Conservation (phyloP, 1,284 basidiomycete genomes). For the Rhizoctonia solani region DNA sequence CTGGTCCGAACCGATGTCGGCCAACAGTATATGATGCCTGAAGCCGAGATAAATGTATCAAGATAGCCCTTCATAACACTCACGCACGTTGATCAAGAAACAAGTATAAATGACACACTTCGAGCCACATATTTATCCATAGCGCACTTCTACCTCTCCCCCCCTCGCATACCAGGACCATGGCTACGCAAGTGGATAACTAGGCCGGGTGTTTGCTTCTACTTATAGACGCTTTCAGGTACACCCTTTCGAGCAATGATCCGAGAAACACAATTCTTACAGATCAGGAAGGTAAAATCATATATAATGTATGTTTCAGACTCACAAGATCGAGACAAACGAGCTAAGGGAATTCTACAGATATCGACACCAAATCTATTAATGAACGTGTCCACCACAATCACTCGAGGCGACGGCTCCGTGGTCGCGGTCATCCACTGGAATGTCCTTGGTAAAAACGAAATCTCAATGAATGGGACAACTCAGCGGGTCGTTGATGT, state of each 20-base stretch:
- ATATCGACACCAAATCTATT: not conserved
- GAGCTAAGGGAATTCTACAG: not conserved
- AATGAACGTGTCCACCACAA: not conserved
- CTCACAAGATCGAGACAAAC: not conserved
- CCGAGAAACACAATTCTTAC: constrained; percentile 12
- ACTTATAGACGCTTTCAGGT: not conserved
- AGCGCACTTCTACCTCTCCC: too few species aligned
- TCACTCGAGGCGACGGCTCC: not conserved
- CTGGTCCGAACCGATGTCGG: not conserved
- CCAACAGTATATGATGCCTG: too few species aligned
- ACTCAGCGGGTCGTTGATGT: not conserved
- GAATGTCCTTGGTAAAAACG: constrained; percentile 4
- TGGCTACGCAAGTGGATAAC: not conserved
- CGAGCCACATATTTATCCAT: too few species aligned
- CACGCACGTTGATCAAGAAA: not conserved
- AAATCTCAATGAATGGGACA: constrained; percentile 2
- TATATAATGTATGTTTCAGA: constrained; percentile 4
- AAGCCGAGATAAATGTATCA: not conserved
- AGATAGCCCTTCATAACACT: not conserved
- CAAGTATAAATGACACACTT: not conserved
- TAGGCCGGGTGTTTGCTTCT: not conserved
- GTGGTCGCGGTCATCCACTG: constrained; percentile 6
- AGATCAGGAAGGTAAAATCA: not conserved
- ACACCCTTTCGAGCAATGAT: constrained; percentile 8
- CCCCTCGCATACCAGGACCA: too few species aligned